A percentile compares a stretch with the other conserved stretches of the same genome.
Evolutionary conservation across 2,329 filamentous ascomycete species (phyloP).

Genomic region (Hypoxylon rubiginosum): DNA sequence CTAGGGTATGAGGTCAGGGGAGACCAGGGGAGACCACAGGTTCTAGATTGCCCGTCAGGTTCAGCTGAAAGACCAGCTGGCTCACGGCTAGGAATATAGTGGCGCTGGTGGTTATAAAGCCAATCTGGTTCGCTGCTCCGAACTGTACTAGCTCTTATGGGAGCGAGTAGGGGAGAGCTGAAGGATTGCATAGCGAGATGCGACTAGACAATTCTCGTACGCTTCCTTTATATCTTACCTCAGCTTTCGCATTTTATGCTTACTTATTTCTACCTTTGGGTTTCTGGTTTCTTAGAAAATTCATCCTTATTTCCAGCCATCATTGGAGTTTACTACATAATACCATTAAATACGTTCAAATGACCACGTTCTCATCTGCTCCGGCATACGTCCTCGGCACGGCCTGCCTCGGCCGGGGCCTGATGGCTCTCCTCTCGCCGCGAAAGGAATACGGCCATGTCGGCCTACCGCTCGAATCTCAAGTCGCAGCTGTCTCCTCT

Average conservation of each 20-base stretch:
- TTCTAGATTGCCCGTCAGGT: too few species aligned
- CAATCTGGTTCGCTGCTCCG: too few species aligned
- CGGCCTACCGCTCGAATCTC: slow-evolving; percentile 23
- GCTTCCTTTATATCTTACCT: too few species aligned
- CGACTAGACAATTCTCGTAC: too few species aligned
- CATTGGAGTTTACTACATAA: not conserved
- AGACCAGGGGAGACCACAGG: too few species aligned
- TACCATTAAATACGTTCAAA: not conserved
- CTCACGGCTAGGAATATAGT: too few species aligned
- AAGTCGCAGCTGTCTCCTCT: not conserved
- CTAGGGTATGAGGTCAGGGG: too few species aligned
- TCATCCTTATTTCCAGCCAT: not conserved
- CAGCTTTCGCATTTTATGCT: not conserved
- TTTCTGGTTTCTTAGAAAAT: not conserved
- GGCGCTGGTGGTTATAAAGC: too few species aligned
- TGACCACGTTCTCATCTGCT: not conserved
- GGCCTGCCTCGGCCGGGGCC: slow-evolving; percentile 26
- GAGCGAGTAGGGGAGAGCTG: too few species aligned
- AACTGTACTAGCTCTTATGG: too few species aligned
- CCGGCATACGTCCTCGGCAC: slow-evolving; percentile 28
- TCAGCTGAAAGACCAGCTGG: too few species aligned
- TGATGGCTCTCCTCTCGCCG: slow-evolving; percentile 27
- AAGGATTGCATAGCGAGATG: too few species aligned
- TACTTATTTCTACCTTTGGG: not conserved
- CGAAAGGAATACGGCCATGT: slow-evolving; percentile 25